Evolutionary conservation across 2,329 filamentous ascomycete genomes (phyloP).

Genomic region (Microdochium paspali): DNA sequence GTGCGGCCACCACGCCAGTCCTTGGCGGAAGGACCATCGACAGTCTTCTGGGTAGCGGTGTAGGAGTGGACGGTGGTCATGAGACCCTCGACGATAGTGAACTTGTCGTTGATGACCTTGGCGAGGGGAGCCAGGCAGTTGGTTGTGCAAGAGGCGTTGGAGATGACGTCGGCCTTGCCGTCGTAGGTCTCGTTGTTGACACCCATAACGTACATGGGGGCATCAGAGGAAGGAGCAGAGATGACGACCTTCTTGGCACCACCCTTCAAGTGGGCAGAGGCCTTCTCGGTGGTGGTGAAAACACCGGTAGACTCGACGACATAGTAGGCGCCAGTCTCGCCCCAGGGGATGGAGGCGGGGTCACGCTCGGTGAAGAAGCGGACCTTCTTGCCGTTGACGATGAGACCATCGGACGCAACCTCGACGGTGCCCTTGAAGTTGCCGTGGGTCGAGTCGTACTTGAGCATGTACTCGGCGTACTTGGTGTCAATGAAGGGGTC

Average conservation of each 20-base stretch:
- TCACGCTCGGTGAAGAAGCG: constrained; percentile 92
- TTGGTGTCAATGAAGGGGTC: constrained; percentile 98
- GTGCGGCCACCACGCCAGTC: constrained; percentile 99
- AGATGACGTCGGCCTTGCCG: constrained; percentile 84
- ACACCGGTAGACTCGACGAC: constrained; percentile 97
- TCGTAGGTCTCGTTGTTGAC: constrained; percentile 96
- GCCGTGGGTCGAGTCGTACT: constrained; percentile 97
- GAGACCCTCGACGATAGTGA: constrained; percentile 92
- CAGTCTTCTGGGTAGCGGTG: constrained; percentile 99
- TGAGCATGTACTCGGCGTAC: constrained; percentile 99
- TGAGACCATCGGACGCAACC: constrained; percentile 60
- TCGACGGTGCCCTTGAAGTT: constrained; percentile 87
- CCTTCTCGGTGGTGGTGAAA: constrained; percentile 98
- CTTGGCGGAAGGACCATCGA: constrained; percentile 95
- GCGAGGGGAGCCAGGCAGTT: constrained; percentile 99
- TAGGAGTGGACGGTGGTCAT: constrained; percentile 99
- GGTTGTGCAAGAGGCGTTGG: constrained; percentile 99
- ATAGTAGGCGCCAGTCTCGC: constrained; percentile 79
- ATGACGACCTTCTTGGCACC: constrained; percentile 98
- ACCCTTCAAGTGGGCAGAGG: constrained; percentile 84
- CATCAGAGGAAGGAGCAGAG: constrained; percentile 87
- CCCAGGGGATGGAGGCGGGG: constrained; percentile 85
- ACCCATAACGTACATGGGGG: constrained; percentile 99
- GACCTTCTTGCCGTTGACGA: constrained; percentile 90
- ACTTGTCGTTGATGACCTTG: constrained; percentile 99